A percentile compares a stretch with the other conserved stretches of the same genome.
These are phyloP conservation scores for Solanum lycopersicoides DNA, from an alignment of 257 asterid genomes.

Conservation along the genomic window DNA sequence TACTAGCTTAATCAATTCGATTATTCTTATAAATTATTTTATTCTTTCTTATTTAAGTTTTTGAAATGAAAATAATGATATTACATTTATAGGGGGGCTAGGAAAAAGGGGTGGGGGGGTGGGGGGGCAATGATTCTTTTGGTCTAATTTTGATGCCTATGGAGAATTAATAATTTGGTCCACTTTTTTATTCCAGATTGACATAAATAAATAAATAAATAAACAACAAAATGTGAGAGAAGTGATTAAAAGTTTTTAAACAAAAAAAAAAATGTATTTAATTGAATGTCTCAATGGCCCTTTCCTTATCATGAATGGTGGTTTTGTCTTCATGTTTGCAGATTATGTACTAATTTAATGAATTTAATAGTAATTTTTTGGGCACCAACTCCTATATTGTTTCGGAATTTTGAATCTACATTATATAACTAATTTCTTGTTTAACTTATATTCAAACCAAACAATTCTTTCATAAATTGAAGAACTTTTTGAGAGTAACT, in stretches of 20 bases:
- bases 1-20: not conserved
- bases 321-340: not conserved
- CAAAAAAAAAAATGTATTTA: not conserved
- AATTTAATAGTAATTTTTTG: not conserved
- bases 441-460: too few species aligned
- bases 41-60: too few species aligned
- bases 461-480: fast-evolving
- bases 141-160: not conserved
- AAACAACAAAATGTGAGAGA: not conserved
- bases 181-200: not conserved
- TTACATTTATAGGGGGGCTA: not conserved
- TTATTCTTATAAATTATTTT: not conserved
- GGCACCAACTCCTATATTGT: not conserved
- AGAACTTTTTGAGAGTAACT: too few species aligned
- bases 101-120: not conserved
- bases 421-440: too few species aligned
- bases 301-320: not conserved
- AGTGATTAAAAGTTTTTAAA: not conserved
- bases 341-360: not conserved
- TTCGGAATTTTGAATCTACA: too few species aligned
- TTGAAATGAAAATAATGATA: not conserved
- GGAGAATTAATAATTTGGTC: not conserved
- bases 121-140: not conserved
- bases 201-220: not conserved
- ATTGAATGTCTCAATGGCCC: not conserved